These are phyloP conservation scores for Nicotiana paniculata DNA, from an alignment of 257 asterid genomes.

Conservation along the genomic window DNA sequence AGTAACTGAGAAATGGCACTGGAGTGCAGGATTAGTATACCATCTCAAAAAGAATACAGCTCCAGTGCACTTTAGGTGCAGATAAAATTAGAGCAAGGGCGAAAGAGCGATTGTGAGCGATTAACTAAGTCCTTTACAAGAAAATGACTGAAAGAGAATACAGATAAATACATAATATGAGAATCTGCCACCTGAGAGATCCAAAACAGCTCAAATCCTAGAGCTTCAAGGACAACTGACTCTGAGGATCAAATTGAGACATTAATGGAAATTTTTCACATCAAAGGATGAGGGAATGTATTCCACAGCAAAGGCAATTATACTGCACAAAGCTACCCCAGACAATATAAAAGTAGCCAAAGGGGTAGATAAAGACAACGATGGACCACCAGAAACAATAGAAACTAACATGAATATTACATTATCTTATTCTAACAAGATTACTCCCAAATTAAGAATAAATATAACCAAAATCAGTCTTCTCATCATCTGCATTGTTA, in stretches of 20 bases:
- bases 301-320: conserved; percentile 12
- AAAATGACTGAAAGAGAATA: neutral
- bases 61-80: neutral
- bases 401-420: conserved; percentile 37
- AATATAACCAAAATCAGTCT: neutral
- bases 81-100: neutral
- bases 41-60: neutral
- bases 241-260: neutral
- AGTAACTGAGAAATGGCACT: neutral
- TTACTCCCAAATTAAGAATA: neutral
- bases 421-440: conserved; percentile 28
- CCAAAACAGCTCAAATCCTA: conserved; percentile 14
- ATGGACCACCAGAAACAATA: conserved; percentile 40
- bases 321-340: conserved; percentile 25
- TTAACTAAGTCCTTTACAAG: neutral
- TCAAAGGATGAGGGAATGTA: conserved; percentile 19
- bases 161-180: neutral
- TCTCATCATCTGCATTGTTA: neutral
- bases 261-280: neutral
- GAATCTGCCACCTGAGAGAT: conserved; percentile 5
- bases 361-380: conserved; percentile 37
- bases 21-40: neutral
- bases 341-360: conserved; percentile 21
- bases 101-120: neutral
- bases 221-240: neutral